Evolutionary conservation across 805 yeast species (phyloP).

Genomic region (Citeromyces matritensis): DNA sequence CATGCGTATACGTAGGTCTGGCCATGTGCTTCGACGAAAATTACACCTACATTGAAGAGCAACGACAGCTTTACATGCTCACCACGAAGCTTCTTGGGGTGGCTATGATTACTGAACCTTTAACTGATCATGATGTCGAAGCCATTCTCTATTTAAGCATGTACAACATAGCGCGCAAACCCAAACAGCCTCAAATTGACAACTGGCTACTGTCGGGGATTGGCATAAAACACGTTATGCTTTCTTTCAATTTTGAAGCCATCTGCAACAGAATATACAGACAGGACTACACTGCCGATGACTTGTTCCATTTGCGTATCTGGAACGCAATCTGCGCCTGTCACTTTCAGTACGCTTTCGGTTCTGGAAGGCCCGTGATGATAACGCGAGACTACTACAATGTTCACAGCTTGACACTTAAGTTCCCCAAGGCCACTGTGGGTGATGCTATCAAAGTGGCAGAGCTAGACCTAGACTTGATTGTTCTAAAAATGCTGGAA

Average conservation of each 20-base stretch:
- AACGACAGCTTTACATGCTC: constrained; percentile 27
- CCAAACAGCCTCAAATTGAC: constrained; percentile 35
- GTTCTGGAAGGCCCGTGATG: constrained; percentile 29
- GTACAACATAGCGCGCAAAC: constrained; percentile 38
- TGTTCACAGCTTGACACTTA: constrained; percentile 24
- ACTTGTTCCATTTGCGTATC: constrained; percentile 37
- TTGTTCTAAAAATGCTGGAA: constrained; percentile 1
- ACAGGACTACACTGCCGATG: constrained; percentile 14
- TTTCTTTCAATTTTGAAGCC: constrained; percentile 26
- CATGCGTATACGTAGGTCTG: constrained; percentile 35
- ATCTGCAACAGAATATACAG: constrained; percentile 20
- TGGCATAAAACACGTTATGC: constrained; percentile 32
- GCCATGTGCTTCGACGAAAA: constrained; percentile 44
- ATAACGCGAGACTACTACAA: constrained; percentile 22
- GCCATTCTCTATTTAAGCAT: constrained; percentile 39
- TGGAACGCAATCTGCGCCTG: constrained; percentile 36
- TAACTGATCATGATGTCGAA: constrained; percentile 46
- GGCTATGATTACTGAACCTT: constrained; percentile 31
- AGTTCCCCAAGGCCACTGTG: constrained; percentile 31
- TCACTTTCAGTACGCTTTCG: constrained; percentile 34
- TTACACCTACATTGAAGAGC: constrained; percentile 29
- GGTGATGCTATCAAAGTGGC: constrained; percentile 42
- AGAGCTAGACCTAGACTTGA: constrained; percentile 24
- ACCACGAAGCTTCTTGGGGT: constrained; percentile 33
- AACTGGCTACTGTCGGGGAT: constrained; percentile 35